Evolutionary conservation across 2,329 filamentous ascomycete genomes (phyloP).

Genomic region (Aspergillus sp.): DNA sequence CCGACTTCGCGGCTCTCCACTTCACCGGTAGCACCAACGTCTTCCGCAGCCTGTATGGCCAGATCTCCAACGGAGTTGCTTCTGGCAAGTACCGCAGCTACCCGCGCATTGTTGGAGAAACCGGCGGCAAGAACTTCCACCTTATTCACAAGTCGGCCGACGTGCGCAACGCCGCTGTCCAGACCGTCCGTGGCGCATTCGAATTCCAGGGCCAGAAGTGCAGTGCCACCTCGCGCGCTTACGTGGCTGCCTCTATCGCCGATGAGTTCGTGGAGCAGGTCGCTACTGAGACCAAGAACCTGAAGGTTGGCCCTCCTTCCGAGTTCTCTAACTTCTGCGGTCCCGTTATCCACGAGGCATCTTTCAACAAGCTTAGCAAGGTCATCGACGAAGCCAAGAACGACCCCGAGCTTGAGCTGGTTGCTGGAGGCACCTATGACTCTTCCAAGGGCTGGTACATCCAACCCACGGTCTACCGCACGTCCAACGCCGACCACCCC

Average conservation of each 20-base stretch:
- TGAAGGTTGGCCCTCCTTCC: constrained; percentile 70
- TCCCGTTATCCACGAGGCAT: constrained; percentile 78
- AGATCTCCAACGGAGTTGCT: constrained; percentile 78
- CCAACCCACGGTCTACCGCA: constrained; percentile 77
- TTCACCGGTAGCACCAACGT: constrained; percentile 92
- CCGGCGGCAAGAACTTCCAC: constrained; percentile 93
- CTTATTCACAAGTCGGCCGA: constrained; percentile 76
- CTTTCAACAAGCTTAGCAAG: constrained; percentile 75
- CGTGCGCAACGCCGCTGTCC: constrained; percentile 72
- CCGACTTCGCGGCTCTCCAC: constrained; percentile 84
- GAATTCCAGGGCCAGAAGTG: constrained; percentile 93
- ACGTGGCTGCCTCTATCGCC: constrained; percentile 75
- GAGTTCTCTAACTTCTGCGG: constrained; percentile 79
- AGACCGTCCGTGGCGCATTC: constrained; percentile 83
- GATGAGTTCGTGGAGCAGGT: constrained; percentile 68
- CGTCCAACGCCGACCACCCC: constrained; percentile 70
- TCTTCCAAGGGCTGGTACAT: constrained; percentile 78
- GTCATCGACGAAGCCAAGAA: constrained; percentile 79
- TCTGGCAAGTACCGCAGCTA: constrained; percentile 82
- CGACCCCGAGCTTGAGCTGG: constrained; percentile 69
- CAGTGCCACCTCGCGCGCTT: constrained; percentile 77
- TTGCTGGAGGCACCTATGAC: constrained; percentile 76
- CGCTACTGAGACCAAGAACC: constrained; percentile 64
- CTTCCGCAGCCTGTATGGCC: constrained; percentile 83
- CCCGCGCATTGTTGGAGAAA: constrained; percentile 86